Evolutionary conservation across 441 rosid genomes (phyloP).

Genomic region (Corymbia calophylla): DNA sequence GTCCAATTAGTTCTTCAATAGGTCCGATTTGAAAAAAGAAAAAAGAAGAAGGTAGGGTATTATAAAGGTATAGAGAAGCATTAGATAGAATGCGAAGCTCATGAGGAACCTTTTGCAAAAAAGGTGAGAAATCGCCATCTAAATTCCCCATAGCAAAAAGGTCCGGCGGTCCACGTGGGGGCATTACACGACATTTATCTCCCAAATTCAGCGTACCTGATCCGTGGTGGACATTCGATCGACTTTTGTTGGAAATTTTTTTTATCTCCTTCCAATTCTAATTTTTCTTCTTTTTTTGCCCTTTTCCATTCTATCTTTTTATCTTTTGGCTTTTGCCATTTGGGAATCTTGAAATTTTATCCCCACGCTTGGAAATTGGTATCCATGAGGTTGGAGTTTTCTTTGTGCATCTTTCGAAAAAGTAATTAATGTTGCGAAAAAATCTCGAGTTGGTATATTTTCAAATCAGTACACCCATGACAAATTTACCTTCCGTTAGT

Average conservation of each 20-base stretch:
- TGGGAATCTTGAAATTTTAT: not conserved
- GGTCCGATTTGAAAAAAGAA: not conserved
- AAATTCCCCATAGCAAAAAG: not conserved
- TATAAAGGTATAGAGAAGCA: not conserved
- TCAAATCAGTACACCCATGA: no score
- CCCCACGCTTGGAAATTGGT: not conserved
- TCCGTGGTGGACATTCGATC: not conserved
- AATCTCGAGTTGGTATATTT: no score
- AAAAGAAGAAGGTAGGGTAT: rapidly evolving
- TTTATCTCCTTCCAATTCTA: not conserved
- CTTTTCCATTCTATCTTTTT: not conserved
- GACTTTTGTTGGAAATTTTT: not conserved
- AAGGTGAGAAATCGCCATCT: not conserved
- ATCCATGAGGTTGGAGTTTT: not conserved
- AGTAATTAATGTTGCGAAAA: no score
- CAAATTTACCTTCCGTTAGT: no score
- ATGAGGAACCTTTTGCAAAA: not conserved
- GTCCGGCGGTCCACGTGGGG: not conserved
- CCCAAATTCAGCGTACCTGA: not conserved
- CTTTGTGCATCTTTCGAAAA: not conserved
- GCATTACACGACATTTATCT: not conserved
- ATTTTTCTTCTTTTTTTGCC: not conserved
- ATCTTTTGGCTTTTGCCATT: not conserved
- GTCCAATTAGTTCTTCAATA: not conserved
- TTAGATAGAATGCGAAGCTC: not conserved